phyloP scores from a whole-genome alignment of 108 stramenopile genomes.

The Discostella pseudostelligera region DNA sequence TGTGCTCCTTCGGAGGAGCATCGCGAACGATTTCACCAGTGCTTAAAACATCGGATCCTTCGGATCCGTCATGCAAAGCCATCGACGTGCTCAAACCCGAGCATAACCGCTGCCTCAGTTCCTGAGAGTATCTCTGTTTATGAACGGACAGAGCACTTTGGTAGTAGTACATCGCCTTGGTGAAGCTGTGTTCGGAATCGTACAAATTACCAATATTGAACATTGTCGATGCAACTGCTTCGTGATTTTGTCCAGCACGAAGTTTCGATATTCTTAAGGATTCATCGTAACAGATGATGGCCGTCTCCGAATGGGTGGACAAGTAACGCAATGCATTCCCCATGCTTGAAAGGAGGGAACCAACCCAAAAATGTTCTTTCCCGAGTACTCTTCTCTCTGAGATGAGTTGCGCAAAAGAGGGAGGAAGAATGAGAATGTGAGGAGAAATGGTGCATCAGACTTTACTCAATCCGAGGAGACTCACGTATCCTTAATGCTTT shows the following conservation, averaged over 20 bases:
- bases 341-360: constrained; percentile 27
- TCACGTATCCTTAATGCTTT: constrained; percentile 39
- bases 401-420: not conserved
- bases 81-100: constrained; percentile 7
- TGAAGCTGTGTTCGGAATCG: constrained; percentile 27
- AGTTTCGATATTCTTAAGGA: constrained; percentile 33
- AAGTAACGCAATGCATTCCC: constrained; percentile 29
- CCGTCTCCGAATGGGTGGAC: constrained; percentile 15
- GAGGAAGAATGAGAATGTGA: not conserved
- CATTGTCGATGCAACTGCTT: constrained; percentile 28
- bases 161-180: constrained; percentile 36
- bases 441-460: not conserved
- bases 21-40: constrained; percentile 23
- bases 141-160: constrained; percentile 32
- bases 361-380: constrained; percentile 30
- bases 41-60: constrained; percentile 19
- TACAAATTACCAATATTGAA: constrained; percentile 35
- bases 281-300: constrained; percentile 35
- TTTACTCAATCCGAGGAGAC: not conserved
- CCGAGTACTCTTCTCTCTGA: constrained; percentile 36
- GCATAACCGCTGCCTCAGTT: constrained; percentile 24
- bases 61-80: constrained; percentile 5
- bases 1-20: constrained; percentile 7
- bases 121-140: constrained; percentile 24
- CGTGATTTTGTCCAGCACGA: constrained; percentile 36